phyloP scores from a whole-genome alignment of 75 land plant genomes.

The Pinus albicaulis region DNA sequence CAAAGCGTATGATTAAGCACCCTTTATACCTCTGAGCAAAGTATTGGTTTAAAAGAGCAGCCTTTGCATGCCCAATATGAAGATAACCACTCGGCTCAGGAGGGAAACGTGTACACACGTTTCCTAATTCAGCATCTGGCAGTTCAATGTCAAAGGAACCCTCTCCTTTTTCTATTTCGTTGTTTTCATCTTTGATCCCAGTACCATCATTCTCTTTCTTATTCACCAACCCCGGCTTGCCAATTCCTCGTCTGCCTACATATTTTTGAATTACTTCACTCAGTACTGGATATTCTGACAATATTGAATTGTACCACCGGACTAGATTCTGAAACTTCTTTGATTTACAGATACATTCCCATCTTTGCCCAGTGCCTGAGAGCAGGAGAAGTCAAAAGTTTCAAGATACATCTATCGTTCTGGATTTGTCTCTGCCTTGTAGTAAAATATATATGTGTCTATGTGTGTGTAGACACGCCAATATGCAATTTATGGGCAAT shows the following conservation, averaged over 20 bases:
- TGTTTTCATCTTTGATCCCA: conserved; percentile 7
- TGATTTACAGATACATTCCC: conserved; percentile 87
- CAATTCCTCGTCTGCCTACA: conserved; percentile 58
- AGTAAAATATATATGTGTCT: background rate
- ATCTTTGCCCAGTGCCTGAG: conserved; percentile 70
- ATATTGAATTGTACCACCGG: conserved; percentile 77
- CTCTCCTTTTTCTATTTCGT: conserved; percentile 26
- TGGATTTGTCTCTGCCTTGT: background rate
- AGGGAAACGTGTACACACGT: conserved; percentile 89
- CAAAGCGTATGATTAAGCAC: conserved; percentile 46
- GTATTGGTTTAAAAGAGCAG: conserved; percentile 77
- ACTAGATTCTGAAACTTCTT: conserved; percentile 69
- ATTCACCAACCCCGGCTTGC: conserved; percentile 27
- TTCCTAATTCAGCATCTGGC: conserved; percentile 83
- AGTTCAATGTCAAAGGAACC: conserved; percentile 75
- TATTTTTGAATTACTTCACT: conserved; percentile 38
- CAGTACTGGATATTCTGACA: conserved; percentile 41
- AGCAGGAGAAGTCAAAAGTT: background rate
- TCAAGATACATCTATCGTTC: background rate
- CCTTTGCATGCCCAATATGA: conserved; percentile 98
- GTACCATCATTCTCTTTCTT: conserved; percentile 13
- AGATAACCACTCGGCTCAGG: conserved; percentile 98
- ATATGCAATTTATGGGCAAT: background rate
- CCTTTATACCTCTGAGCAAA: conserved; percentile 86
- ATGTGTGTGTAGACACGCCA: background rate